A percentile compares a stretch with the other conserved stretches of the same genome.
Evolutionary conservation across 1,284 basidiomycete genomes (phyloP).

Genomic region (Sanghuangporus baumii): DNA sequence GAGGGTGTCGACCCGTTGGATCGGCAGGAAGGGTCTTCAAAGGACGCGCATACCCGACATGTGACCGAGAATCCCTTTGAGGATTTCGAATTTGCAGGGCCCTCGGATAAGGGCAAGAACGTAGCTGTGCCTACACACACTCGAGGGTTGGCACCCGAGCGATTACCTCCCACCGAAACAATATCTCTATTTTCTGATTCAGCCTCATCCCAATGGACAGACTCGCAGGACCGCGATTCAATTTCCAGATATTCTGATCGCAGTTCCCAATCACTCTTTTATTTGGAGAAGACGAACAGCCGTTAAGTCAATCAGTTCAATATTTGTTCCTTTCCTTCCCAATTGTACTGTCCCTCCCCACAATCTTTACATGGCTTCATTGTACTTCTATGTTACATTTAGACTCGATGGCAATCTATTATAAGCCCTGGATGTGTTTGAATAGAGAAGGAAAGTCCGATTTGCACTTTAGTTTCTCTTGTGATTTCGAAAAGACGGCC

Average conservation of each 20-base stretch:
- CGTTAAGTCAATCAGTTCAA: neutral
- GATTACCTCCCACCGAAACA: neutral
- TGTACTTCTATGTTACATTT: neutral
- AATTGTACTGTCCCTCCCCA: neutral
- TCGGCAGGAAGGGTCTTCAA: neutral
- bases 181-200: neutral
- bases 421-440: slow-evolving; percentile 54
- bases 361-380: neutral
- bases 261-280: slow-evolving; percentile 11
- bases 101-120: neutral
- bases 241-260: slow-evolving; percentile 5
- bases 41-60: neutral
- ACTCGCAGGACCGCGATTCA: neutral
- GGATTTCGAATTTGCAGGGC: slow-evolving; percentile 12
- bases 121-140: too few species aligned
- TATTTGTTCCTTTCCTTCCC: neutral
- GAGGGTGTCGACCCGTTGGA: neutral
- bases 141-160: neutral
- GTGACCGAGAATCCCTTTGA: slow-evolving; percentile 16
- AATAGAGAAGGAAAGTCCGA: slow-evolving; percentile 57
- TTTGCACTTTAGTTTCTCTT: slow-evolving; percentile 49
- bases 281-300: slow-evolving; percentile 5
- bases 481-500: slow-evolving; percentile 54
- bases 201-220: neutral
- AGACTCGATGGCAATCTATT: slow-evolving; percentile 8